These are phyloP conservation scores for Collybia mongolica DNA, from an alignment of 768 basidiomycete species.

Conservation along the genomic window DNA sequence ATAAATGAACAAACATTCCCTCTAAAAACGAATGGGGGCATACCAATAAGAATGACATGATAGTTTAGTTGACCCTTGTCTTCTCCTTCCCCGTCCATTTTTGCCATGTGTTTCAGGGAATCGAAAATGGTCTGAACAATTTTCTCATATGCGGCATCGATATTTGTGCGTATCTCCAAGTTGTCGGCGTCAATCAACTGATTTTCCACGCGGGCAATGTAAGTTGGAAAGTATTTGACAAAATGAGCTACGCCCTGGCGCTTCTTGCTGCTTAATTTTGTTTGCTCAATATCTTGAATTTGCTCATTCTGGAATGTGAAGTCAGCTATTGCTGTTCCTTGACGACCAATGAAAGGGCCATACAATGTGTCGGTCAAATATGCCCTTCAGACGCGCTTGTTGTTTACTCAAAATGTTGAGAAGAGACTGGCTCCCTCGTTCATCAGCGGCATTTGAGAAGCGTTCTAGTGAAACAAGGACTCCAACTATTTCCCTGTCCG, in stretches of 20 bases:
- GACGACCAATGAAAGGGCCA: not conserved
- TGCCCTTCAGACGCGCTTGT: constrained; percentile 69
- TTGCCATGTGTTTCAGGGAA: constrained; percentile 92
- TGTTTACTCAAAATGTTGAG: constrained; percentile 77
- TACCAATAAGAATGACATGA: constrained; percentile 93
- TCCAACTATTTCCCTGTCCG: constrained; percentile 77
- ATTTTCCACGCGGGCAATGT: constrained; percentile 78
- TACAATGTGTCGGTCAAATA: constrained; percentile 77
- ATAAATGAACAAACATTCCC: not conserved
- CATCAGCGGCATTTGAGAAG: constrained; percentile 74
- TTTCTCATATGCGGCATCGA: constrained; percentile 84
- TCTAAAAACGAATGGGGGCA: constrained; percentile 21
- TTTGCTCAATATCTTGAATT: constrained; percentile 84
- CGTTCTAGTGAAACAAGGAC: constrained; percentile 78
- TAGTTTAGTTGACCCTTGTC: constrained; percentile 97
- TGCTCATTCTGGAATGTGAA: constrained; percentile 65
- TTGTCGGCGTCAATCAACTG: constrained; percentile 79
- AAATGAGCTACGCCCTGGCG: constrained; percentile 91
- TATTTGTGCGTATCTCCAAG: constrained; percentile 72
- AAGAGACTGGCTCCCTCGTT: constrained; percentile 76
- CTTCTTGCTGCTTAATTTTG: constrained; percentile 89
- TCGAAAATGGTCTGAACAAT: constrained; percentile 93
- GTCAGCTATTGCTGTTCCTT: not conserved
- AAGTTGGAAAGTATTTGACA: constrained; percentile 89
- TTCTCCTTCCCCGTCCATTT: constrained; percentile 89